These are phyloP conservation scores for Vaccinium macrocarpon DNA, from an alignment of 148 eudicot species.

Conservation along the genomic window DNA sequence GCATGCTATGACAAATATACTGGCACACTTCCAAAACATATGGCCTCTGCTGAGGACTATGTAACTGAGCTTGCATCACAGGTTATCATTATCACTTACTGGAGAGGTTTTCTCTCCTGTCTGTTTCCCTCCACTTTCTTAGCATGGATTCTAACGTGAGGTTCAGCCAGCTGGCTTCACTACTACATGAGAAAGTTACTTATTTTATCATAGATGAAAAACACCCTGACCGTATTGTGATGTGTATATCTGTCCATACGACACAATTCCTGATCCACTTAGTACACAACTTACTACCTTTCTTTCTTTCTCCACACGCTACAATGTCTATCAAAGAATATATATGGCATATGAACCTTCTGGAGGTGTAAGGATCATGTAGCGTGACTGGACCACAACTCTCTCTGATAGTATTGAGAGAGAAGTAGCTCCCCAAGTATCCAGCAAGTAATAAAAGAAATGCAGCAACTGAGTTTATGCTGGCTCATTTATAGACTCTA, in stretches of 20 bases:
- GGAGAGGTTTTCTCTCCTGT: neutral
- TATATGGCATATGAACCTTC: neutral
- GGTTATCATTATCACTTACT: neutral
- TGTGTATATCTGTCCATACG: neutral
- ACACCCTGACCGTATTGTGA: neutral
- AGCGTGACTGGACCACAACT: neutral
- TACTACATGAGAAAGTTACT: neutral
- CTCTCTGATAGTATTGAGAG: neutral
- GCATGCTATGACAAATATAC: too few species aligned
- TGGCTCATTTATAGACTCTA: neutral
- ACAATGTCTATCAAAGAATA: neutral
- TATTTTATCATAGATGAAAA: neutral
- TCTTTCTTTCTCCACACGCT: neutral
- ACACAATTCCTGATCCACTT: neutral
- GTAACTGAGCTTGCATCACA: neutral
- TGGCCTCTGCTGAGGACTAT: neutral
- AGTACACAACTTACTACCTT: neutral
- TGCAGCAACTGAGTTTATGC: neutral
- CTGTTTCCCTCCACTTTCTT: neutral
- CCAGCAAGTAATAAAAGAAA: neutral
- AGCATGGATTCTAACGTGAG: neutral
- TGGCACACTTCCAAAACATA: too few species aligned
- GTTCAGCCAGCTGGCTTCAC: slow-evolving; percentile 4
- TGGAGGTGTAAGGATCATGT: neutral
- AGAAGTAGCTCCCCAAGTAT: neutral